Conservation (phyloP, 2,329 filamentous ascomycete genomes). For the Exophiala sp. region DNA sequence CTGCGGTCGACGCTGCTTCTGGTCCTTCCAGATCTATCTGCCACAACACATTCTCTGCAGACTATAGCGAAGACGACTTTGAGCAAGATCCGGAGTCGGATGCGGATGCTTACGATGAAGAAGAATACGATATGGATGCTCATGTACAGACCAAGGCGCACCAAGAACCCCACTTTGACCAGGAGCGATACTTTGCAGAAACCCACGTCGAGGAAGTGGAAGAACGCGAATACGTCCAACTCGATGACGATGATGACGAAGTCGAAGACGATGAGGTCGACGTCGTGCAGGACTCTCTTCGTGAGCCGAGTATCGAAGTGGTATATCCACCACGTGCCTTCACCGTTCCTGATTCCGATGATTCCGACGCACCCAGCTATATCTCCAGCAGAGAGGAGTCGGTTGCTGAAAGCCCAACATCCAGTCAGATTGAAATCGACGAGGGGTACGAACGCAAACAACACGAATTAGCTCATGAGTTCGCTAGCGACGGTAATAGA, state of each 20-base stretch:
- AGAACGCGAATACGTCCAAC: neutral
- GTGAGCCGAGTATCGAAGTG: constrained; percentile 20
- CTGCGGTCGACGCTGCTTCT: neutral
- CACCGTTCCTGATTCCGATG: constrained; percentile 21
- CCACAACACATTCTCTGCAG: constrained; percentile 40
- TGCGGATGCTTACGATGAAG: neutral
- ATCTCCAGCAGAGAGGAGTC: constrained; percentile 9
- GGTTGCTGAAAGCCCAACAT: constrained; percentile 15
- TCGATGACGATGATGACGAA: neutral
- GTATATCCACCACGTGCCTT: constrained; percentile 18
- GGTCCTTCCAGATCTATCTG: neutral
- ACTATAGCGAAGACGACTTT: constrained; percentile 33
- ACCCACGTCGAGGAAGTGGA: neutral
- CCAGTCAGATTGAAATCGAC: constrained; percentile 9
- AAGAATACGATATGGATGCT: neutral
- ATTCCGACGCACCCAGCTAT: constrained; percentile 13
- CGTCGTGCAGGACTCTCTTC: constrained; percentile 20
- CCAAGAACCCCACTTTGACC: neutral
- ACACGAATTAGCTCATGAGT: neutral
- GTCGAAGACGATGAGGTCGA: constrained; percentile 10
- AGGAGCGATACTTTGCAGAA: neutral
- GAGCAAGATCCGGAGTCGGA: constrained; percentile 2
- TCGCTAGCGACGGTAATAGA: neutral
- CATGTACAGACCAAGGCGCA: neutral
- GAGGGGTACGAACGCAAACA: neutral